phyloP scores from a whole-genome alignment of 805 yeast species.

The Metschnikowia santaceciliae region DNA sequence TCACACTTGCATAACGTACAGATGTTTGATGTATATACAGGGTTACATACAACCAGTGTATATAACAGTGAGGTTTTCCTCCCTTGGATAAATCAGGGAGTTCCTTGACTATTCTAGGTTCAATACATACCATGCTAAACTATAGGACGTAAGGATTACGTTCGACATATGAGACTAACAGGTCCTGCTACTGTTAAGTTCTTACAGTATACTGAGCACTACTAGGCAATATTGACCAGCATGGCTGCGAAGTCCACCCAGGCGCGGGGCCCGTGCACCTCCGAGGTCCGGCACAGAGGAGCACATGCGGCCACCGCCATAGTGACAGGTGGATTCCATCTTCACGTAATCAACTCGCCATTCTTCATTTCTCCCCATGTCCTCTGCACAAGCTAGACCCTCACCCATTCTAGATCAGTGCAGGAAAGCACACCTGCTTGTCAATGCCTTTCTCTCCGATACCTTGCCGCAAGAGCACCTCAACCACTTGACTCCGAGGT shows the following conservation, averaged over 20 bases:
- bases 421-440: constrained; percentile 30
- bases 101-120: too few relatives aligned
- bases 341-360: not conserved
- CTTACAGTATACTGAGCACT: too few relatives aligned
- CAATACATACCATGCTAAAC: too few relatives aligned
- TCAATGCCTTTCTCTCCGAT: constrained; percentile 29
- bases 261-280: not conserved
- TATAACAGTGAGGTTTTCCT: too few relatives aligned
- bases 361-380: not conserved
- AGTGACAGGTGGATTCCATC: not conserved
- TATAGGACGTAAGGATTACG: too few relatives aligned
- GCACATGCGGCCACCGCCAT: not conserved
- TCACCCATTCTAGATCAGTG: constrained; percentile 20
- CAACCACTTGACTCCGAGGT: constrained; percentile 17
- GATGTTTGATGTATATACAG: too few relatives aligned
- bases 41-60: too few relatives aligned
- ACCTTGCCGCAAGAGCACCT: constrained; percentile 25
- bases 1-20: too few relatives aligned
- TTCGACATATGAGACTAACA: too few relatives aligned
- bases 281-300: not conserved
- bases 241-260: not conserved
- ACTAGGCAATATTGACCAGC: too few relatives aligned
- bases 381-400: not conserved
- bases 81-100: too few relatives aligned
- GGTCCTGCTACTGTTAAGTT: too few relatives aligned